Conservation (phyloP, 257 asterid genomes). For the Nicotiana obtusifolia region DNA sequence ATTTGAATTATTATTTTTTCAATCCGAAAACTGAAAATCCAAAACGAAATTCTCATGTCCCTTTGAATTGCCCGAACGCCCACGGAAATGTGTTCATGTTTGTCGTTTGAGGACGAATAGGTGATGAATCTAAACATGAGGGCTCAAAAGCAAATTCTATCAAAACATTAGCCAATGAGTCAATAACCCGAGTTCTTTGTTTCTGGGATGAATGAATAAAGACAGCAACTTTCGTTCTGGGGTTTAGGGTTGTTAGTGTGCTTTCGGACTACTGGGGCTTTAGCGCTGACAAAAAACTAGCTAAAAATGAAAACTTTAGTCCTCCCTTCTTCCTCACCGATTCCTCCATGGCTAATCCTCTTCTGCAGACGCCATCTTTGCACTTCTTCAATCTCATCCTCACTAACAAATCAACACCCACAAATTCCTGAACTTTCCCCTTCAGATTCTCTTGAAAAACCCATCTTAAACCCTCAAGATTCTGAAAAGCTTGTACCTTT, state of each 20-base stretch:
- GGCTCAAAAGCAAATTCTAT: neutral
- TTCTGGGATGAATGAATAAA: neutral
- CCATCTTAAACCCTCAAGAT: neutral
- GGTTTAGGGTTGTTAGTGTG: neutral
- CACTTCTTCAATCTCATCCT: neutral
- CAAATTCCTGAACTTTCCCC: neutral
- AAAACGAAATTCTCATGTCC: too few relatives aligned
- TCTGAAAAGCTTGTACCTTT: neutral
- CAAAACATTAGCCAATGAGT: neutral
- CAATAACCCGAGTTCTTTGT: neutral
- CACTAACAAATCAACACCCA: neutral
- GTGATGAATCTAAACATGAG: neutral
- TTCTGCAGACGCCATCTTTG: neutral
- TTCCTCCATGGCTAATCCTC: conserved; percentile 3
- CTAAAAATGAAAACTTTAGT: conserved; percentile 1
- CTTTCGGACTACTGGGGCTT: too few relatives aligned
- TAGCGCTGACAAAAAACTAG: neutral
- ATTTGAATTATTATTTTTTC: too few relatives aligned
- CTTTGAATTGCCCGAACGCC: too few relatives aligned
- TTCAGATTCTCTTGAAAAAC: neutral
- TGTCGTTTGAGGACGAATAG: neutral
- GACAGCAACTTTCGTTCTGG: neutral
- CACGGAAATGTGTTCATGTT: too few relatives aligned
- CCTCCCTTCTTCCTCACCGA: neutral
- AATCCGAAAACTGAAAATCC: too few relatives aligned